A percentile compares a stretch with the other conserved stretches of the same genome.
These are phyloP conservation scores for Besnoitia besnoiti DNA, from an alignment of 169 alveolate genomes.

Conservation along the genomic window DNA sequence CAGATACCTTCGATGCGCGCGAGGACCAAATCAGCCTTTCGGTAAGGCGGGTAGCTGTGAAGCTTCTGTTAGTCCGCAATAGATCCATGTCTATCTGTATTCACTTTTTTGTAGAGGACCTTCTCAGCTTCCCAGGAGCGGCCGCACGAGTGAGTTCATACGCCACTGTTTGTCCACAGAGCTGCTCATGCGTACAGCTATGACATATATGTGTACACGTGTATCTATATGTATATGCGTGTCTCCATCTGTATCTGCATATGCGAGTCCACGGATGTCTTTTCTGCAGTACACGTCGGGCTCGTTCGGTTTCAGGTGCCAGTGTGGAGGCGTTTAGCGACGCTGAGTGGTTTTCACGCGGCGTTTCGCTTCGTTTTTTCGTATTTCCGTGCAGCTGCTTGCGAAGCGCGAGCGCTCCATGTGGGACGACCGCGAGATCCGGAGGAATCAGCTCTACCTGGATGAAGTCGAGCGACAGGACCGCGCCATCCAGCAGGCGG, in stretches of 20 bases:
- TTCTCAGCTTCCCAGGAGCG: not conserved
- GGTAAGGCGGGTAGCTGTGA: not conserved
- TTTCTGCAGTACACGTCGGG: too few relatives aligned
- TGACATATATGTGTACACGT: not conserved
- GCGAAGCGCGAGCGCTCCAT: slow-evolving; percentile 42
- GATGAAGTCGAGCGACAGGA: slow-evolving; percentile 45
- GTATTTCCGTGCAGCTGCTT: slow-evolving; percentile 19
- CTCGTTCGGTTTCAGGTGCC: too few relatives aligned
- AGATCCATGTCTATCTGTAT: not conserved
- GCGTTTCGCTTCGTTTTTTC: not conserved
- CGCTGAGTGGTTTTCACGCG: too few relatives aligned
- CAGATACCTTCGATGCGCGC: slow-evolving; percentile 46
- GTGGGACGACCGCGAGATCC: slow-evolving; percentile 53
- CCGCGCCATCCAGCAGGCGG: slow-evolving; percentile 58
- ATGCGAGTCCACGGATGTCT: not conserved
- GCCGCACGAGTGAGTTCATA: not conserved
- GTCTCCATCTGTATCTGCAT: not conserved
- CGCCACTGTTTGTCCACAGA: not conserved
- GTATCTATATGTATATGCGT: not conserved
- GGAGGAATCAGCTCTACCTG: slow-evolving; percentile 8
- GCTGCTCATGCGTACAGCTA: not conserved
- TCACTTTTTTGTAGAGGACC: not conserved
- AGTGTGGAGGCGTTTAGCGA: too few relatives aligned
- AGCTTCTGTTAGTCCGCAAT: not conserved
- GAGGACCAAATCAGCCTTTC: slow-evolving; percentile 12